Evolutionary conservation across 306 rosid species (phyloP), one percentile per base, ranked within the genome.

Genomic region (Sophora flavescens): DNA sequence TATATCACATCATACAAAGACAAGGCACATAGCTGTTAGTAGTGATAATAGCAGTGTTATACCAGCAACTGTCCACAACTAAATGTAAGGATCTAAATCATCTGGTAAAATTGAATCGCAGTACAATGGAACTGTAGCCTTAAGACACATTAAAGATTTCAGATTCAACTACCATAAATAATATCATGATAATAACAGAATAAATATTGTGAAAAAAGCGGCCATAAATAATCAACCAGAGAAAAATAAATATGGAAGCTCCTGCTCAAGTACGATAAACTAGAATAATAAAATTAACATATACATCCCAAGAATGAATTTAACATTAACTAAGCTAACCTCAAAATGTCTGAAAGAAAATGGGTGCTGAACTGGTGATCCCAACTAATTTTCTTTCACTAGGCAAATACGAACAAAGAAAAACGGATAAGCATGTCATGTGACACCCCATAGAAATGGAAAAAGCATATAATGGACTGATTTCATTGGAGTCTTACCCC

Each of bases 401-500:
- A 63, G 57, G 68, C 12, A 44, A 44, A 48, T 12, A 68, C 63
- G 66, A 81, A 26, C 36, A 51, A 12, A 41, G 38, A 47, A 17
- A 8, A 54, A 44, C n/a, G 68, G 51, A 68, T 39, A 26, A 26
- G 6, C 28, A 6, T 66, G 70, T 63, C 35, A 17, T 22, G 15
- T 15, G 63, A n/a, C 59, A 69, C 36, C 51, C 38, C 66, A 83
- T 15, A 63, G 26, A 48, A 4, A 45, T 53, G 44, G 44, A 59
- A 67, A 42, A 66, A 12, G 65, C 66, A 45, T 68, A 69, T 16
- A 45, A 75, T 50, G 32, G 16, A 75, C 74, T 54, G 63, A 62
- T 57, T n/a, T n/a, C 78, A 61, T 72, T 33, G 47, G 62, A 74
- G 70, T 68, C 87, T 82, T 82, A 76, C 81, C 82, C 83, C 85